A percentile compares a stretch with the other conserved stretches of the same genome.
Conservation (phyloP, 2,329 filamentous ascomycete species). For the Fusarium brevicatenulatum region DNA sequence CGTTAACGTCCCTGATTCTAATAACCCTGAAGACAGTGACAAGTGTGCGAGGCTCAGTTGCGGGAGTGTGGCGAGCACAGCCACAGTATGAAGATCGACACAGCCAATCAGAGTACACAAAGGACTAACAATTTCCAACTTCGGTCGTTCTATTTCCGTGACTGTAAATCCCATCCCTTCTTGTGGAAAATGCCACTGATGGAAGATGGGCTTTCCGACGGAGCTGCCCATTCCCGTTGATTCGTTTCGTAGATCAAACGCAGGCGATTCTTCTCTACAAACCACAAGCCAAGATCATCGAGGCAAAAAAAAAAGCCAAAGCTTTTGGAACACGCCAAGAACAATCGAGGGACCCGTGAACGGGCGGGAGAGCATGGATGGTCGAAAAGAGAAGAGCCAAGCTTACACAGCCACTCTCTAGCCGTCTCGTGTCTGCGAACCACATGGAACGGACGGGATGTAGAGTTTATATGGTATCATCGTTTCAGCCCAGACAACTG, state of each 20-base stretch:
- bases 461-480: slow-evolving; percentile 11
- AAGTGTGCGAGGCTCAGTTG: slow-evolving; percentile 30
- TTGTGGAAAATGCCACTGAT: slow-evolving; percentile 11
- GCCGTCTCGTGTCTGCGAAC: slow-evolving; percentile 34
- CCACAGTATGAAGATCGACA: slow-evolving; percentile 23
- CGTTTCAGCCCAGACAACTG: slow-evolving; percentile 19
- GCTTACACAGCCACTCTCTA: slow-evolving; percentile 37
- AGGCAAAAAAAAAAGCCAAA: slow-evolving; percentile 21
- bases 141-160: slow-evolving; percentile 24
- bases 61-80: slow-evolving; percentile 40
- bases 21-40: slow-evolving; percentile 13
- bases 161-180: slow-evolving; percentile 24
- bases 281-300: slow-evolving; percentile 10
- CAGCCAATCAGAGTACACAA: slow-evolving; percentile 15
- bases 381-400: slow-evolving; percentile 19
- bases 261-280: slow-evolving; percentile 12
- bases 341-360: slow-evolving; percentile 16
- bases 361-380: slow-evolving; percentile 6
- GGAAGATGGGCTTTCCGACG: slow-evolving; percentile 7
- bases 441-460: slow-evolving; percentile 18
- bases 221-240: slow-evolving; percentile 14
- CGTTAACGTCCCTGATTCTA: slow-evolving; percentile 8
- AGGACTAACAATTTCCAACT: neutral
- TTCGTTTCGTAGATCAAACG: slow-evolving; percentile 20
- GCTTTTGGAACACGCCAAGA: slow-evolving; percentile 22